Evolutionary conservation across 2,329 filamentous ascomycete genomes (phyloP), one percentile per base, ranked within the genome.

Genomic region (Lachnellula hyalina): DNA sequence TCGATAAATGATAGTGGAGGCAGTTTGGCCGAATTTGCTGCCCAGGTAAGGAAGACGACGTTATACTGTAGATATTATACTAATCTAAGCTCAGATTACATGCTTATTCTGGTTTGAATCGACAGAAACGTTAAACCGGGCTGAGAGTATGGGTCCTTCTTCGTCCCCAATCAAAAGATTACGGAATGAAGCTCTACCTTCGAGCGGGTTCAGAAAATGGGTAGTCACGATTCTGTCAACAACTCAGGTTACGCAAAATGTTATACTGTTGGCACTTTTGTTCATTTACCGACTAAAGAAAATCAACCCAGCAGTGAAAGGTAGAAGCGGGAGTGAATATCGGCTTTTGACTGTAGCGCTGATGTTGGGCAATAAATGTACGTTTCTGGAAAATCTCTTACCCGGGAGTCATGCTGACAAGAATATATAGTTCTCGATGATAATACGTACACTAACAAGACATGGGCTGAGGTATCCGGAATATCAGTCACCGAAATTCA

Each of bases 381-480:
- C 68, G 83, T 76, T 41, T 44, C 41, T 23, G 5, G 17, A 19
- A 15, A 35, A 8, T 35, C 17, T 32, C 34, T 8, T 9, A 14
- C 8, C 23, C 23, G 23, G 25, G 36, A 25, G 38, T 56, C 49
- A 49, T 40, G 47, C 60, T 66, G 64, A 72, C 61, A 56, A 41
- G 55, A 35, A 46, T 44, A 2, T 59, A 2, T 59, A 90, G 86
- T 97, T 70, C 76, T 99, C 65, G 94, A 99, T 69, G 94, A 99
- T 72, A 99, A 97, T 71, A 97, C 94, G 0, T 99, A 99, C 73
- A 97, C 94, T 38, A 99, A 99, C 76, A 96, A 97, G 77, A 99
- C 94, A 0, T 99, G 94, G 94, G 94, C 93, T 2, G 94, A 99
- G 66, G 94, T 99, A 11, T 97, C 94, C 0, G 89, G 89, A 45